phyloP scores from a whole-genome alignment of 202 grass and related monocot genomes.

The Setaria viridis region DNA sequence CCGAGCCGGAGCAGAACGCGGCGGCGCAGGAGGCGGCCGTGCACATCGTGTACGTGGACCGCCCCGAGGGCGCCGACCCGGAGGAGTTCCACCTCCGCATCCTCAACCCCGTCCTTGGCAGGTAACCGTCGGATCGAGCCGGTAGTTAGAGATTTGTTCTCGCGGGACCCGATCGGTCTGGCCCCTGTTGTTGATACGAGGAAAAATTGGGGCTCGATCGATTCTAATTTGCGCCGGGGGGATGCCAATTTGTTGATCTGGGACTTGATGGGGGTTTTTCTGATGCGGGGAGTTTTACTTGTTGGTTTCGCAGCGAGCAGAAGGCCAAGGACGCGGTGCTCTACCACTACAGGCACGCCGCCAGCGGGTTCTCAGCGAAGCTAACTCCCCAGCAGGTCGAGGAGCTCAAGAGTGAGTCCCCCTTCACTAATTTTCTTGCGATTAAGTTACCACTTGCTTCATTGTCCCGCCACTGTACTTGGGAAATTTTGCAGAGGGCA shows the following conservation, averaged over 20 bases:
- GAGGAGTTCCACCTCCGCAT: constrained; percentile 87
- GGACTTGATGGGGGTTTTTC: not conserved
- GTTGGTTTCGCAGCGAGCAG: constrained; percentile 56
- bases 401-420: constrained; percentile 74
- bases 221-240: not conserved
- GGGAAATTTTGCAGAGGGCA: not conserved
- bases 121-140: constrained; percentile 37
- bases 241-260: not conserved
- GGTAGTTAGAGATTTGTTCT: not conserved
- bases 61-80: constrained; percentile 64
- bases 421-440: not conserved
- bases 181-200: not conserved
- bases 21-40: constrained; percentile 62
- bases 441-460: not conserved
- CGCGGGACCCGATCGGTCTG: not conserved
- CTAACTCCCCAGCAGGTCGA: constrained; percentile 71
- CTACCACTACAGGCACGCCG: constrained; percentile 85
- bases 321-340: constrained; percentile 69
- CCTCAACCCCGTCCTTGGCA: constrained; percentile 70
- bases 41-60: constrained; percentile 81
- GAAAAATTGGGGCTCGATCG: not conserved
- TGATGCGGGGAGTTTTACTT: constrained; percentile 27
- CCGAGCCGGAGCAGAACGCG: constrained; percentile 47
- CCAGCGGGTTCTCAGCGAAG: constrained; percentile 85
- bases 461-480: not conserved